Evolutionary conservation across 495 filamentous ascomycete genomes (phyloP).

Genomic region (Talaromyces proteolyticus): DNA sequence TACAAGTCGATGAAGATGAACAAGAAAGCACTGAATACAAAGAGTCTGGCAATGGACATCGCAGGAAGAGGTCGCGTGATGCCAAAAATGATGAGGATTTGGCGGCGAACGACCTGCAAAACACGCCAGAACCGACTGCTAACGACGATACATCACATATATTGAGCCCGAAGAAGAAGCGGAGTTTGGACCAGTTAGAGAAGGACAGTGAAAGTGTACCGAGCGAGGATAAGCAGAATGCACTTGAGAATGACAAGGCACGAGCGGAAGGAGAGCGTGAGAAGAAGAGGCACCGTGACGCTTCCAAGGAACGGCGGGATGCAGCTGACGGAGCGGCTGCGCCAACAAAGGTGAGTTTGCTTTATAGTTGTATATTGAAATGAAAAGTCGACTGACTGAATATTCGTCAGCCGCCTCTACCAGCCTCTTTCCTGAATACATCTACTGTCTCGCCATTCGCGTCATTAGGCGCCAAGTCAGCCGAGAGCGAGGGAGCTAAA

Average conservation of each 20-base stretch:
- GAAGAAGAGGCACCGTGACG: conserved; percentile 41
- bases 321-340: neutral
- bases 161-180: conserved; percentile 41
- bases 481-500: conserved; percentile 9
- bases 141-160: conserved; percentile 12
- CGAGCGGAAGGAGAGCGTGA: conserved; percentile 29
- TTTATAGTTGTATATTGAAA: neutral
- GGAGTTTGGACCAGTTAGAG: conserved; percentile 47
- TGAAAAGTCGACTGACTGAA: too few species aligned
- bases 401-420: conserved; percentile 27
- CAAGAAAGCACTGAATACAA: neutral
- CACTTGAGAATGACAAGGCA: conserved; percentile 13
- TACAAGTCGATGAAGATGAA: conserved; percentile 24
- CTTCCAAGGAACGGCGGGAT: conserved; percentile 27
- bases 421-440: conserved; percentile 47
- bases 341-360: conserved; percentile 1
- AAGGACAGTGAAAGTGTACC: conserved; percentile 13
- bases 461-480: conserved; percentile 22
- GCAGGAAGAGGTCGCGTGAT: conserved; percentile 44
- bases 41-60: conserved; percentile 15
- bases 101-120: conserved; percentile 1
- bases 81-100: conserved; percentile 14
- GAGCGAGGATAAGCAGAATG: conserved; percentile 17
- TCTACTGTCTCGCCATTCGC: conserved; percentile 47
- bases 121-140: conserved; percentile 3